A percentile compares a stretch with the other conserved stretches of the same genome.
These are phyloP conservation scores for Tuber calosporum DNA, from an alignment of 495 filamentous ascomycete species.

Conservation along the genomic window DNA sequence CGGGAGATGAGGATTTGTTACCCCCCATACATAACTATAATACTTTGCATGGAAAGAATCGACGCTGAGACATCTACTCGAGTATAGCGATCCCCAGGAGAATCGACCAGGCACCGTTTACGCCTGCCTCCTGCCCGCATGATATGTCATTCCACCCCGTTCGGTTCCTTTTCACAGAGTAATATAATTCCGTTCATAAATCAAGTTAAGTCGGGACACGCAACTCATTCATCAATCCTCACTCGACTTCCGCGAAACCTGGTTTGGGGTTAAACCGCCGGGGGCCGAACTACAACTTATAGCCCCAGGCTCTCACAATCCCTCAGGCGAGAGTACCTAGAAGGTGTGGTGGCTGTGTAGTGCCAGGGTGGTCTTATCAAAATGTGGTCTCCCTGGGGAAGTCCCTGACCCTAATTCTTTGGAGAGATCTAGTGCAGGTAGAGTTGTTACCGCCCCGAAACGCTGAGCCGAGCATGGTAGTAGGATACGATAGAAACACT, in stretches of 20 bases:
- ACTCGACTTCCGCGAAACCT: background rate
- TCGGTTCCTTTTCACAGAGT: background rate
- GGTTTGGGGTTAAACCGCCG: background rate
- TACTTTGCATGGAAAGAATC: background rate
- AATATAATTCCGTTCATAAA: background rate
- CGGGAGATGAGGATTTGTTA: background rate
- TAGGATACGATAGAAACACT: background rate
- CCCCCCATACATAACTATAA: no score
- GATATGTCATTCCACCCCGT: background rate
- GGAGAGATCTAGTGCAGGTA: background rate
- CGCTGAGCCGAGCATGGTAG: background rate
- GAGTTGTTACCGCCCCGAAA: background rate
- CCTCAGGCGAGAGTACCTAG: background rate
- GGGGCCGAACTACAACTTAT: background rate
- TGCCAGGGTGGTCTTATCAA: background rate
- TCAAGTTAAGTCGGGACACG: background rate
- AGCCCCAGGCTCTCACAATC: background rate
- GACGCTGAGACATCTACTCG: background rate
- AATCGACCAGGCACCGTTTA: background rate
- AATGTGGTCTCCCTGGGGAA: background rate
- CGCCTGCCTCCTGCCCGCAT: background rate
- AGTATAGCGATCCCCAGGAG: background rate
- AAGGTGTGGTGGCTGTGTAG: background rate
- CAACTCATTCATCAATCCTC: background rate
- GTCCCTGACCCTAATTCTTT: background rate